Evolutionary conservation across 2,329 filamentous ascomycete genomes (phyloP), one percentile per base, ranked within the genome.

Genomic region (Talaromyces sp.): DNA sequence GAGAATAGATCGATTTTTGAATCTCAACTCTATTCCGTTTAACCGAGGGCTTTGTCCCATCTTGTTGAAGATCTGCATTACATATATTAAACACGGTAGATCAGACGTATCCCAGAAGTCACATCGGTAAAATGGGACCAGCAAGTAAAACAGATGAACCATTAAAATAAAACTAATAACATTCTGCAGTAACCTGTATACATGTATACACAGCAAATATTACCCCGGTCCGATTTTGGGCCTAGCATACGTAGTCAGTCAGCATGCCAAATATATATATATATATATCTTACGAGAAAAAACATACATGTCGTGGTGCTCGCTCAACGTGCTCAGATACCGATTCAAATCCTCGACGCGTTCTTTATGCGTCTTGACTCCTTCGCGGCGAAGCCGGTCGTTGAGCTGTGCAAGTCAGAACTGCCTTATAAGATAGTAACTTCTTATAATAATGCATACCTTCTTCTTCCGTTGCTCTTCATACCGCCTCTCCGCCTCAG

Each of bases 321-420:
- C 94, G 77, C 91, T 96, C 70, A 99, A 77, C 65, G 88, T 89
- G 65, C 91, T 94, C 38, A 99, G 79, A 74, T 97, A 97, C 64
- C 90, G 91, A 74, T 99, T 99, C 67, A 97, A 79, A 73, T 97
- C 92, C 74, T 97, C 92, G 50, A 99, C 93, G 11, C 91, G 87
- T 79, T 99, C 90, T 74, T 97, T 97, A 76, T 99, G 94, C 31
- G 92, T 96, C 81, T 97, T 97, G 66, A 93, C 85, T 17, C 95
- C 88, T 72, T 97, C 92, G 14, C 88, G 86, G 70, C 89, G 87
- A 51, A 95, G 79, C 63, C 91, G 82, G 69, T 96, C 88, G 67
- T 94, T 86, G 68, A 97, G 80, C 91, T 66, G 57, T 56, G 21
- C 51, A n/a, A 26, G 14, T 63, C 26, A 65, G 56, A n/a, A 41